Evolutionary conservation across 1,284 basidiomycete species (phyloP).

Genomic region (Ustilago xerochloae): DNA sequence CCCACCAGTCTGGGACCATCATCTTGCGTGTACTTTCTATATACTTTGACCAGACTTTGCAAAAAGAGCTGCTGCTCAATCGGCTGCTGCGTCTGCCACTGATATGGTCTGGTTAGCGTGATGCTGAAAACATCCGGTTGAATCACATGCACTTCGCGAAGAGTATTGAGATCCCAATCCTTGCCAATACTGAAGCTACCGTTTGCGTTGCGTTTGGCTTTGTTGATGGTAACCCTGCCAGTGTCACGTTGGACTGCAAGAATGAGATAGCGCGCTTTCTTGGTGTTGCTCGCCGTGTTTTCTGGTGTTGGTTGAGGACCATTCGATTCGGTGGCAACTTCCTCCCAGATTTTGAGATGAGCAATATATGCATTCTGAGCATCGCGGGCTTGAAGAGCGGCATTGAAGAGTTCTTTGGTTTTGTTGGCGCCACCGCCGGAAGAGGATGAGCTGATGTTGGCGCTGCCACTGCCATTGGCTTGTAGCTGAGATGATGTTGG

Average conservation of each 20-base stretch:
- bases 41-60: conserved; percentile 56
- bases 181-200: conserved; percentile 97
- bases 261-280: conserved; percentile 65
- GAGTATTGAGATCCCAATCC: conserved; percentile 88
- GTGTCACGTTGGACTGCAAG: conserved; percentile 56
- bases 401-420: conserved; percentile 59
- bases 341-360: conserved; percentile 66
- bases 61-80: conserved; percentile 61
- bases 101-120: conserved; percentile 58
- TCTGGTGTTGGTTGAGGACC: conserved; percentile 5
- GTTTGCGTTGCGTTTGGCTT: conserved; percentile 95
- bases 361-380: conserved; percentile 62
- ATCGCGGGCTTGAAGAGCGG: conserved; percentile 58
- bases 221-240: conserved; percentile 72
- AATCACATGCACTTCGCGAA: conserved; percentile 81
- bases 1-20: conserved; percentile 47
- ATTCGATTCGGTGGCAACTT: conserved; percentile 29
- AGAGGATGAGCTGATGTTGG: conserved; percentile 20
- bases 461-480: no score
- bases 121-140: conserved; percentile 61
- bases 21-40: conserved; percentile 57
- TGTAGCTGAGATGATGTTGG: conserved; percentile 21
- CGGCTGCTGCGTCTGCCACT: conserved; percentile 63
- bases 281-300: no score
- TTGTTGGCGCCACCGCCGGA: conserved; percentile 33